Evolutionary conservation across 768 basidiomycete genomes (phyloP).

Genomic region (Cystobasidiopsis lactophilus): DNA sequence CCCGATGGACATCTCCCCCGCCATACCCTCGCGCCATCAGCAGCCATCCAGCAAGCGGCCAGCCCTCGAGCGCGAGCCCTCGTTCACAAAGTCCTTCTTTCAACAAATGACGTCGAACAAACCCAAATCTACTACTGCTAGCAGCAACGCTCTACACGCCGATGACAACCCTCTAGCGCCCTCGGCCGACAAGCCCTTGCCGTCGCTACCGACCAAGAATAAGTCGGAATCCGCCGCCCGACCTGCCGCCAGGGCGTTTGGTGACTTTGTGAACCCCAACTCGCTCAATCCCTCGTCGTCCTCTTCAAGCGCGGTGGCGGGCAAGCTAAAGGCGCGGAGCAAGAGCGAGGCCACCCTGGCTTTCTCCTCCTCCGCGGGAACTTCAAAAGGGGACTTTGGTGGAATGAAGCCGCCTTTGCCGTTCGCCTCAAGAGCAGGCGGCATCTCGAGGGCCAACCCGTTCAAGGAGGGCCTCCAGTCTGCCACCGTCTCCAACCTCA

Average conservation of each 20-base stretch:
- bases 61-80: not conserved
- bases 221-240: not conserved
- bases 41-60: not conserved
- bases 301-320: no score
- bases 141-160: not conserved
- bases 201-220: not conserved
- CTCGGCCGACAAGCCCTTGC: not conserved
- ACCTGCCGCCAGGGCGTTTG: not conserved
- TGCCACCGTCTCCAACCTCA: no score
- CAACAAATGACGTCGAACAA: not conserved
- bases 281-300: no score
- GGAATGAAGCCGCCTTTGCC: no score
- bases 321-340: not conserved
- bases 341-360: not conserved
- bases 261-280: not conserved
- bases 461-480: no score
- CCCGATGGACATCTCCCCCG: constrained; percentile 1
- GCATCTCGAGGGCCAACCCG: no score
- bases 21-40: not conserved
- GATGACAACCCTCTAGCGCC: not conserved
- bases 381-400: no score
- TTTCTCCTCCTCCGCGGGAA: no score
- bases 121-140: not conserved
- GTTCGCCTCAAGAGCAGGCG: no score
- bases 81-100: constrained; percentile 1